A percentile compares a stretch with the other conserved stretches of the same genome.
Evolutionary conservation across 768 basidiomycete species (phyloP).

Genomic region (Candolleomyces aberdarensis): DNA sequence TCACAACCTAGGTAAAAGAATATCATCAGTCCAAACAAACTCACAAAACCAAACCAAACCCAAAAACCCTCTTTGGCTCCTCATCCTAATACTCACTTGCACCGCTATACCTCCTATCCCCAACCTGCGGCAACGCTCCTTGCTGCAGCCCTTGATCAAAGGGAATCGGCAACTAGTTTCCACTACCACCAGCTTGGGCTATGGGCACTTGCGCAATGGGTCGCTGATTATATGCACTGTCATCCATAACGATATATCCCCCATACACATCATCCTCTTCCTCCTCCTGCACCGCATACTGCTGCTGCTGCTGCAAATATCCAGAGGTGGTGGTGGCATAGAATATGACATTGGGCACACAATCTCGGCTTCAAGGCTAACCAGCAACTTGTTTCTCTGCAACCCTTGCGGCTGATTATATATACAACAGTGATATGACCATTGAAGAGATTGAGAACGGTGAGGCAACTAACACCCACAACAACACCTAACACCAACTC

Average conservation of each 20-base stretch:
- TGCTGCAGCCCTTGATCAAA: slow-evolving; percentile 13
- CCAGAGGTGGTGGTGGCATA: background rate
- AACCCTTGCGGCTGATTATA: slow-evolving; percentile 4
- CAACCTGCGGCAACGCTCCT: background rate
- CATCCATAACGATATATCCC: no score
- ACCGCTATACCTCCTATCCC: no score
- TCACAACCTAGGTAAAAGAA: no score
- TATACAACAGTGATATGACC: no score
- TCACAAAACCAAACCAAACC: no score
- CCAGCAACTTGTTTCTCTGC: slow-evolving; percentile 4
- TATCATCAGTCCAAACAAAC: no score
- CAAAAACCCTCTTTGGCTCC: slow-evolving; percentile 23
- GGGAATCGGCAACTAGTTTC: slow-evolving; percentile 16
- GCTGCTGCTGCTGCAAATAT: background rate
- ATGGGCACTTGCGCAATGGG: background rate
- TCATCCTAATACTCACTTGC: slow-evolving; percentile 20
- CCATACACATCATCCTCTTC: no score
- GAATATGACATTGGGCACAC: background rate
- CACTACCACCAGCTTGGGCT: background rate
- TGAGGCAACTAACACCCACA: no score
- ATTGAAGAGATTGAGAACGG: no score
- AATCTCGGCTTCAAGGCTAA: slow-evolving; percentile 2
- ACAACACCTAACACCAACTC: no score
- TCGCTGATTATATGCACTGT: background rate
- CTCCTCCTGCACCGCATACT: background rate